Evolutionary conservation across 805 yeast genomes (phyloP), one percentile per base, ranked within the genome.

Genomic region (Peterozyma toletana): DNA sequence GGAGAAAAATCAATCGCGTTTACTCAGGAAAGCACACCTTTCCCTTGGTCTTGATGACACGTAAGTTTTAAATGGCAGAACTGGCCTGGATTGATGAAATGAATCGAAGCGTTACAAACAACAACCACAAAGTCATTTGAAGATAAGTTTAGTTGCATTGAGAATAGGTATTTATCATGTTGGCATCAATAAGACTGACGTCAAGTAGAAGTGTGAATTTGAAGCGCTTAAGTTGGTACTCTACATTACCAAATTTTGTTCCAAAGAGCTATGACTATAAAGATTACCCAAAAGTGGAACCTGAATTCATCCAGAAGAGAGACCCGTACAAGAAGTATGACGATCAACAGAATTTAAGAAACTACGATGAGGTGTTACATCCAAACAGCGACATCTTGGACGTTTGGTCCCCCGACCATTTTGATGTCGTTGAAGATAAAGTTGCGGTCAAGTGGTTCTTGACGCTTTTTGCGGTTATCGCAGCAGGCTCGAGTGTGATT

Each of bases 401-500:
- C 61, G 73, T 85, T 71, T 86, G 95, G 95, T 77, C 95, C 9
- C 93, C 95, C 11, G 95, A 86, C 56, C 74, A 80, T 56, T 78
- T 70, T 59, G 78, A 80, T 53, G 60, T 68, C 34, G 83, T 79
- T 31, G 66, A 75, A 35, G 83, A 84, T 62, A 57, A 62, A 38
- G 72, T 76, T 30, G 95, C 95, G 1, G 60, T 79, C 42, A 71
- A 63, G 52, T 77, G 77, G 60, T 74, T 80, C 50, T 65, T 64
- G n/a, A 56, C 67, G 7, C 83, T 83, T 62, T 75, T 83, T 54
- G 79, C 72, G n/a, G n/a, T 18, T 16, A 17, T 44, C 3, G 58
- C 57, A 5, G 50, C 75, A 37, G 70, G 62, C 4, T 56, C 59
- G 1, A 60, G 57, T 9, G 50, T 71, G 46, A 62, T 71, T 60